Percentiles rank a stretch among this genome's conserved stretches.
These are phyloP conservation scores for Euphrasia arctica DNA, from an alignment of 305 asterid species.

Conservation along the genomic window DNA sequence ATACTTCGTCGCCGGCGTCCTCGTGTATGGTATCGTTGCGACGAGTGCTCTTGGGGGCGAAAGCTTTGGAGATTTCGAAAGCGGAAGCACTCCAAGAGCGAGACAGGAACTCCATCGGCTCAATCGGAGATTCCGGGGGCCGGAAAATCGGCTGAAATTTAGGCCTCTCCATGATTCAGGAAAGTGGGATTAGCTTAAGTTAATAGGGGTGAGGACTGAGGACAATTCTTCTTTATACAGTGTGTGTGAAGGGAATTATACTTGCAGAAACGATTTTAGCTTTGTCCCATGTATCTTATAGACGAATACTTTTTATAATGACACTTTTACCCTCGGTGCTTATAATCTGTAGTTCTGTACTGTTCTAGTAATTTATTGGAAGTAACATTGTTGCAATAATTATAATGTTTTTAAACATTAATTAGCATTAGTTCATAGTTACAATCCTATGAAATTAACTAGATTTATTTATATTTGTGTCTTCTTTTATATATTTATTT, in stretches of 20 bases:
- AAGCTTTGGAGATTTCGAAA: slow-evolving; percentile 64
- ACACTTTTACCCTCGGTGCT: not conserved
- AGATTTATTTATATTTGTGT: too few relatives aligned
- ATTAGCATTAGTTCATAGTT: too few relatives aligned
- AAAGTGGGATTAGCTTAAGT: not conserved
- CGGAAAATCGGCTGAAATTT: slow-evolving; percentile 46
- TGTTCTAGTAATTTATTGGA: too few relatives aligned
- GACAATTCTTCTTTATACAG: slow-evolving; percentile 21
- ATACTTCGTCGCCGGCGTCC: slow-evolving; percentile 48
- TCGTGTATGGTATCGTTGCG: slow-evolving; percentile 46
- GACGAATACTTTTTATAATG: not conserved
- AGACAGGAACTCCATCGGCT: slow-evolving; percentile 91
- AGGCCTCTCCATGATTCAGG: slow-evolving; percentile 46
- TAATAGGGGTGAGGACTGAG: too few relatives aligned
- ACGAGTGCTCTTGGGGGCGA: slow-evolving; percentile 38
- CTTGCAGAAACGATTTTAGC: slow-evolving; percentile 28
- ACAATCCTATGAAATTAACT: too few relatives aligned
- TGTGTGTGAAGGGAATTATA: slow-evolving; percentile 13
- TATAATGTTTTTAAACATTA: too few relatives aligned
- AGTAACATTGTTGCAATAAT: too few relatives aligned
- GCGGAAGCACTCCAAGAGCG: slow-evolving; percentile 94
- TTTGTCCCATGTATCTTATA: slow-evolving; percentile 32
- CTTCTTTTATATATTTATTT: too few relatives aligned
- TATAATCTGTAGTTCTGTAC: too few relatives aligned
- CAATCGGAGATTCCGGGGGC: slow-evolving; percentile 81